phyloP scores from a whole-genome alignment of 306 rosid species.

The Cicer pinnatifidum region DNA sequence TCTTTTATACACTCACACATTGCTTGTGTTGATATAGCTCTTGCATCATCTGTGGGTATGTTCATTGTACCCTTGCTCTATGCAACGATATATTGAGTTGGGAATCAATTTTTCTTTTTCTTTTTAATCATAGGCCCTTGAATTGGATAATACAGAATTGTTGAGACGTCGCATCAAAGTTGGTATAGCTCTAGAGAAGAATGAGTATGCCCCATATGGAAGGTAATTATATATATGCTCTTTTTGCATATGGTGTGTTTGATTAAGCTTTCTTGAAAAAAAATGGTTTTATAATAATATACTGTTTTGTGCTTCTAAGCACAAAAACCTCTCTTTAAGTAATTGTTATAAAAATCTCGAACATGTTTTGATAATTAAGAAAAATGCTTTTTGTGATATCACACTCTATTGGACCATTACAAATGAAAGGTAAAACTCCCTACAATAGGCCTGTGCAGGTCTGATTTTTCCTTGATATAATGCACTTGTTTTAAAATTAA shows the following conservation, averaged over 20 bases:
- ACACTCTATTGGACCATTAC: neutral
- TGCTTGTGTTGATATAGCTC: neutral
- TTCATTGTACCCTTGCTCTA: neutral
- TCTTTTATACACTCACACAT: neutral
- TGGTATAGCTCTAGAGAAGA: slow-evolving; percentile 35
- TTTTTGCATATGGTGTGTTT: neutral
- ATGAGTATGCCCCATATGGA: slow-evolving; percentile 17
- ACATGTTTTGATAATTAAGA: slow-evolving; percentile 1
- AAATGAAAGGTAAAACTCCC: slow-evolving; percentile 8
- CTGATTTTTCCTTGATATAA: neutral
- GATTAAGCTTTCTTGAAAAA: neutral
- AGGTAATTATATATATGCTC: slow-evolving; percentile 49
- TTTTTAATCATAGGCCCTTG: slow-evolving; percentile 43
- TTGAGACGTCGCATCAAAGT: slow-evolving; percentile 38
- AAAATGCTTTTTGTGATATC: slow-evolving; percentile 4
- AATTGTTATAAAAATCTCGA: neutral
- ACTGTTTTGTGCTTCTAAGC: neutral
- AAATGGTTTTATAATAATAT: neutral
- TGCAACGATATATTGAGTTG: slow-evolving; percentile 10
- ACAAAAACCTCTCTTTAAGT: neutral
- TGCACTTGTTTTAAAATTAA: neutral
- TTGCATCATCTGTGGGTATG: slow-evolving; percentile 18
- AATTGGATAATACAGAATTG: slow-evolving; percentile 41
- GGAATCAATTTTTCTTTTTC: slow-evolving; percentile 21
- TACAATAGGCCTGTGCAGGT: neutral